Conservation (phyloP, 2,329 filamentous ascomycete species). For the Aspergillus sp. region DNA sequence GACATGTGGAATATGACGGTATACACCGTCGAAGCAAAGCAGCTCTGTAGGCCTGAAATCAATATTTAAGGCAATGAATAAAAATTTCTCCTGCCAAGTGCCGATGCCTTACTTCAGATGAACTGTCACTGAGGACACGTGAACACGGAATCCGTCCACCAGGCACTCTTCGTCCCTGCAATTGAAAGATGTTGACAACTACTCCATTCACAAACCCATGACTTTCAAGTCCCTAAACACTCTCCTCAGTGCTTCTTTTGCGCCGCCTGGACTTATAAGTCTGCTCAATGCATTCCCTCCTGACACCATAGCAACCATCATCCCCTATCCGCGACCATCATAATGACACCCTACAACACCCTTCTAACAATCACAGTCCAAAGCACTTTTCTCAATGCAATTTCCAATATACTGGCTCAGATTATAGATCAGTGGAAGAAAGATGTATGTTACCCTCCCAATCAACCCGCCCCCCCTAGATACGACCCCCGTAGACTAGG, state of each 20-base stretch:
- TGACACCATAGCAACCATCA: not conserved
- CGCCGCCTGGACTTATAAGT: not conserved
- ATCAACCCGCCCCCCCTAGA: not conserved
- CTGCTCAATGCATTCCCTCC: not conserved
- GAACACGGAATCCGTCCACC: not conserved
- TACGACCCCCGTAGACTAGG: not conserved
- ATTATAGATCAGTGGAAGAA: conserved; percentile 38
- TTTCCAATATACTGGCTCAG: conserved; percentile 40
- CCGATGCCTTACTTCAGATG: not conserved
- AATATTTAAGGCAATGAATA: not conserved
- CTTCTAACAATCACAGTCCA: conserved; percentile 37
- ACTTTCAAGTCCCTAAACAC: not conserved
- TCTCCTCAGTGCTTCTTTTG: not conserved
- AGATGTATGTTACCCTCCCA: conserved; percentile 24
- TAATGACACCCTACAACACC: conserved; percentile 16
- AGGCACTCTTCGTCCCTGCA: not conserved
- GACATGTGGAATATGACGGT: not conserved
- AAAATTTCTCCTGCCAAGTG: not conserved
- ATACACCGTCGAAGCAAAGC: not conserved
- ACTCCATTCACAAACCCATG: not conserved
- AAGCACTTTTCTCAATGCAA: conserved; percentile 37
- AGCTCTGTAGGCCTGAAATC: not conserved
- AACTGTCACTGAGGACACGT: conserved; percentile 1
- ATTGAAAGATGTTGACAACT: not conserved
- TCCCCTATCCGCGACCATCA: not conserved